These are phyloP conservation scores for Wakefieldia striispora DNA, from an alignment of 768 basidiomycete species.

Conservation along the genomic window DNA sequence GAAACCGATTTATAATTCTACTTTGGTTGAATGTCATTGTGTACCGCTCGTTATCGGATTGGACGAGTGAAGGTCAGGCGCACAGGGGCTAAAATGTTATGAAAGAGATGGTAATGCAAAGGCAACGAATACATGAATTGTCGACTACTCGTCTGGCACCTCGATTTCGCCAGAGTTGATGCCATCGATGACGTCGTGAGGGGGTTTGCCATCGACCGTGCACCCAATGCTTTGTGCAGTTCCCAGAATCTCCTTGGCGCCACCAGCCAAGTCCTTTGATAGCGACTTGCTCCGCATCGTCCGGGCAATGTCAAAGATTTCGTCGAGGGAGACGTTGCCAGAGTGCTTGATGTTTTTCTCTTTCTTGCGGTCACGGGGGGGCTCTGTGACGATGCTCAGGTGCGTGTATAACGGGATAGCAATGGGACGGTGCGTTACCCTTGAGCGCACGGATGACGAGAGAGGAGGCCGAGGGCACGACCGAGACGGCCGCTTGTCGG, in stretches of 20 bases:
- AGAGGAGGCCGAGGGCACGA: slow-evolving; percentile 96
- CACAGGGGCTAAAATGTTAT: slow-evolving; percentile 8
- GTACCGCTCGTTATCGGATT: no score
- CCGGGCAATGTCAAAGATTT: slow-evolving; percentile 93
- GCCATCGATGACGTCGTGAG: slow-evolving; percentile 90
- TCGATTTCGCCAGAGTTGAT: slow-evolving; percentile 85
- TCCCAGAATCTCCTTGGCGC: slow-evolving; percentile 96
- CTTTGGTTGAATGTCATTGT: no score
- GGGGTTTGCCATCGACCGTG: slow-evolving; percentile 89
- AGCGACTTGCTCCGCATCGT: slow-evolving; percentile 94
- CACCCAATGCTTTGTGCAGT: slow-evolving; percentile 97
- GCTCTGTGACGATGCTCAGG: slow-evolving; percentile 54
- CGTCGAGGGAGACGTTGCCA: slow-evolving; percentile 91
- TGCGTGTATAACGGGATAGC: background rate
- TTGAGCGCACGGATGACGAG: slow-evolving; percentile 98
- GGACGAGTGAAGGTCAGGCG: no score
- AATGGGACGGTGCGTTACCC: slow-evolving; percentile 51
- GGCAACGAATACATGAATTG: slow-evolving; percentile 17
- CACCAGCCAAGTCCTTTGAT: slow-evolving; percentile 85
- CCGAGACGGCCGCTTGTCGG: slow-evolving; percentile 95
- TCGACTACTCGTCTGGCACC: slow-evolving; percentile 76
- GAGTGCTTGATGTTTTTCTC: slow-evolving; percentile 99
- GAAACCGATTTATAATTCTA: slow-evolving; percentile 5
- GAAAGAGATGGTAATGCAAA: slow-evolving; percentile 12
- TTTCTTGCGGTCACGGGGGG: slow-evolving; percentile 99